Evolutionary conservation across 495 filamentous ascomycete species (phyloP).

Genomic region (Tuber umbilicatum): DNA sequence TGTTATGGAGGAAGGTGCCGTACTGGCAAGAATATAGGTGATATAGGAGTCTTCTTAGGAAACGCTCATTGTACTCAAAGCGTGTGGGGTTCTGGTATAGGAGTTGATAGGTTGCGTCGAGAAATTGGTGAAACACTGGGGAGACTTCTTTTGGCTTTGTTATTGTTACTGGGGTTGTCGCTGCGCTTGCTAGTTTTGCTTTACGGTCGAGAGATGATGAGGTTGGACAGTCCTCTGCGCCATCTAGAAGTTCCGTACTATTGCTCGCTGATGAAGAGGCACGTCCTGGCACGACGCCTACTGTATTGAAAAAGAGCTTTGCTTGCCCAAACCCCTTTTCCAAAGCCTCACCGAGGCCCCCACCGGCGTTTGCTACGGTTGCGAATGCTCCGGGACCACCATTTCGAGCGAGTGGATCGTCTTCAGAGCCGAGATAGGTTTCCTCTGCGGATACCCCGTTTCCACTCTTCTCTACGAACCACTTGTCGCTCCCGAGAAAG

Average conservation of each 20-base stretch:
- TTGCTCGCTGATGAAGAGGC: conserved; percentile 15
- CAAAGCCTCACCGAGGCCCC: conserved; percentile 59
- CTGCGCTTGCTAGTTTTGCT: conserved; percentile 23
- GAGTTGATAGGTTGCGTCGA: conserved; percentile 90
- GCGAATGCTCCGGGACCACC: conserved; percentile 10
- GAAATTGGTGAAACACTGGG: conserved; percentile 97
- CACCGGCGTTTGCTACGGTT: conserved; percentile 29
- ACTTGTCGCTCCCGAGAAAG: conserved; percentile 81
- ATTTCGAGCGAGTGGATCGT: conserved; percentile 25
- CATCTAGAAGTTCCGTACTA: conserved; percentile 20
- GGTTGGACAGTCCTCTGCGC: conserved; percentile 17
- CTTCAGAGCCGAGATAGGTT: conserved; percentile 9
- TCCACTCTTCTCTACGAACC: conserved; percentile 58
- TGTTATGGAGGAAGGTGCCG: conserved; percentile 93
- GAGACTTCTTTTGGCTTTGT: conserved; percentile 65
- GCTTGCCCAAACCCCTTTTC: conserved; percentile 82
- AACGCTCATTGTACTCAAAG: conserved; percentile 96
- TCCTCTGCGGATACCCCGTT: conserved; percentile 31
- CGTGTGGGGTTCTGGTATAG: conserved; percentile 78
- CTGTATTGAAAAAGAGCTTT: conserved; percentile 72
- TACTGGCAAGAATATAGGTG: conserved; percentile 96
- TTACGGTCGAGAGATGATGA: conserved; percentile 27
- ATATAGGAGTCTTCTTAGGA: conserved; percentile 82
- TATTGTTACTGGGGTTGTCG: conserved; percentile 30
- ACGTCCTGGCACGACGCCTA: conserved; percentile 39